phyloP scores from a whole-genome alignment of 164 flowering plant species.

The Tetracentron sinense region DNA sequence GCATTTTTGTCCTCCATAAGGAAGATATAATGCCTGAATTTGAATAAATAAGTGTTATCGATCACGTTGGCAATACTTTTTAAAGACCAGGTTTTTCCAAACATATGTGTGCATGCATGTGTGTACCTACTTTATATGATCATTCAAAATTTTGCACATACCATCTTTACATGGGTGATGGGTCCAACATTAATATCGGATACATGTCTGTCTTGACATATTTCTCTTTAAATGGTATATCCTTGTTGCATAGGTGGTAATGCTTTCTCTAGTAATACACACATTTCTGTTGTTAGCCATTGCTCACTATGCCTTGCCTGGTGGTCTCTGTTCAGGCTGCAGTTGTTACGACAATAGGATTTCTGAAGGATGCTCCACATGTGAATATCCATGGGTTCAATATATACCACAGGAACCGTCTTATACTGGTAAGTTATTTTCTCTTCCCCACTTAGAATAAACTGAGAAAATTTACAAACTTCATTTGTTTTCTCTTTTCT shows the following conservation, averaged over 20 bases:
- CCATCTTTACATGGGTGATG: too few species aligned
- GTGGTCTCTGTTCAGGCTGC: constrained; percentile 42
- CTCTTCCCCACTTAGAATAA: neutral
- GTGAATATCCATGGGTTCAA: constrained; percentile 80
- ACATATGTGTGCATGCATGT: neutral
- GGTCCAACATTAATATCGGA: too few species aligned
- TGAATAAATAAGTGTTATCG: too few species aligned
- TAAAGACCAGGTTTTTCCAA: neutral
- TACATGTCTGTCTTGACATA: too few species aligned
- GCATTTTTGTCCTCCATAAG: too few species aligned
- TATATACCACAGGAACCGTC: constrained; percentile 90
- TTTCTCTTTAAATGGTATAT: neutral
- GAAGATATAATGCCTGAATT: too few species aligned
- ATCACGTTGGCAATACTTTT: neutral
- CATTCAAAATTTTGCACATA: too few species aligned
- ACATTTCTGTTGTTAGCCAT: neutral
- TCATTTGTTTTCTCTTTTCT: neutral
- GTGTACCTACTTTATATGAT: neutral
- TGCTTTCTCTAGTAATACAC: too few species aligned
- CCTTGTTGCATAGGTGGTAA: neutral
- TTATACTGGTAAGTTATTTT: constrained; percentile 58
- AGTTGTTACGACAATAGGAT: constrained; percentile 78
- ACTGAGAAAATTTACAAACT: neutral
- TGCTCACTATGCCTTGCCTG: constrained; percentile 5
- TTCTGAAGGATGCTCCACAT: constrained; percentile 83